Evolutionary conservation across 495 filamentous ascomycete genomes (phyloP).

Genomic region (Aspergillus wentii): DNA sequence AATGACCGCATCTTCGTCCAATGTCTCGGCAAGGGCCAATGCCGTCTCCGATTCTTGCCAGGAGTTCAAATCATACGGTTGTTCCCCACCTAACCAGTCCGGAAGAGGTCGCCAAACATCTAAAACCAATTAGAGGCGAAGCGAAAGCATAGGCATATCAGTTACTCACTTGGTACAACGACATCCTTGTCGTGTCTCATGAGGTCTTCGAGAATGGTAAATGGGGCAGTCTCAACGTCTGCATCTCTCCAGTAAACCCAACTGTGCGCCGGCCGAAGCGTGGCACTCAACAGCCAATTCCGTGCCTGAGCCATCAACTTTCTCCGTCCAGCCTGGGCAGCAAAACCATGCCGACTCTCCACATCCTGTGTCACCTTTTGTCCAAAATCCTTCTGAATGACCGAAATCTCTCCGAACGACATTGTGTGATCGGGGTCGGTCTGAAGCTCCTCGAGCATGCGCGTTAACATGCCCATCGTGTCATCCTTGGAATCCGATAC

Average conservation of each 20-base stretch:
- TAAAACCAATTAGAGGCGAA: constrained; percentile 27
- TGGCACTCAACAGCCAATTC: constrained; percentile 95
- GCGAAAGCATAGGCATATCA: background rate
- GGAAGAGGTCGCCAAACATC: constrained; percentile 98
- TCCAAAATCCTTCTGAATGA: constrained; percentile 98
- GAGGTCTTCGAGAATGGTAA: constrained; percentile 93
- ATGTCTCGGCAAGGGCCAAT: constrained; percentile 83
- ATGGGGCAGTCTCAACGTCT: constrained; percentile 94
- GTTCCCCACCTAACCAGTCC: constrained; percentile 98
- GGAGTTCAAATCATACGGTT: constrained; percentile 97
- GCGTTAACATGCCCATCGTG: constrained; percentile 70
- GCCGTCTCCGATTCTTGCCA: constrained; percentile 99
- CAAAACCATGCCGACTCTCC: constrained; percentile 95
- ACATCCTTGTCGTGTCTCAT: constrained; percentile 99
- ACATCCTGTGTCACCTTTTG: constrained; percentile 98
- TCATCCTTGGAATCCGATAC: constrained; percentile 96
- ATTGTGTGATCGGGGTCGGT: constrained; percentile 67
- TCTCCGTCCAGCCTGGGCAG: constrained; percentile 86
- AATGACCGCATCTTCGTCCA: constrained; percentile 98
- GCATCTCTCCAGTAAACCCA: constrained; percentile 99
- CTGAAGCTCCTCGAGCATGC: constrained; percentile 76
- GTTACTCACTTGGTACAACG: constrained; percentile 91
- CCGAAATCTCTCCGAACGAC: constrained; percentile 93
- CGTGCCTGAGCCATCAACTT: constrained; percentile 98
- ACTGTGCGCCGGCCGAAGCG: constrained; percentile 88